Evolutionary conservation across 2,329 filamentous ascomycete species (phyloP), one percentile per base, ranked within the genome.

Genomic region (Arthrobotrys sinensis): DNA sequence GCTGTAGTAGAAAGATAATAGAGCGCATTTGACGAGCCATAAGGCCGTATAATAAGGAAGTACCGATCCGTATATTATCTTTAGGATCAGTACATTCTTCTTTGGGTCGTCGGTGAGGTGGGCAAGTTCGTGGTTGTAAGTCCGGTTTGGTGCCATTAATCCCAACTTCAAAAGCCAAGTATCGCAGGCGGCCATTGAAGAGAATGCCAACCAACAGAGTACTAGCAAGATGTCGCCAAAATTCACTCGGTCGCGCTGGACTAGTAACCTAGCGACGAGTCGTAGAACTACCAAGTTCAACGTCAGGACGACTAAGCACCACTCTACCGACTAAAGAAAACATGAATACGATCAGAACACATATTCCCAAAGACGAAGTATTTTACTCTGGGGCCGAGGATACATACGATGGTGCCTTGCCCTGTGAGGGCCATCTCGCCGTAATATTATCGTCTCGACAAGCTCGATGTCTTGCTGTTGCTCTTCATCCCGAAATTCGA

Each of bases 351-450:
- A 48, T 69, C 55, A 72, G 60, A 46, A 53, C 21, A 14, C 11
- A 45, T 8, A n/a, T 45, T 2, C 8, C 34, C 16, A 24, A 53
- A 55, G 8, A 28, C 4, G 10, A 32, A 46, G 19, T 19, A 10
- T 14, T 45, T 45, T 6, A 16, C 12, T 28, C 16, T 12, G 8
- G 12, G 14, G 53, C 52, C 1, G 6, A 24, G 34, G 38, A 43
- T 60, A 78, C 75, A 60, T 78, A 78, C 75, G 75, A 78, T 78
- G 67, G 75, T 78, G 62, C 75, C 75, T 68, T 78, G 75, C 75
- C 75, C 75, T 53, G 75, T 72, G 50, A 78, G 75, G 75, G 75
- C 75, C 75, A 78, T 78, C 75, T 72, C 75, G 67, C 67, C 75
- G 75, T 34, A 64, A 68, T 67, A 72, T 67, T 78, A 78, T 78